Evolutionary conservation across 208 protist genomes (phyloP).

Genomic region (Acanthamoeba triangularis): DNA sequence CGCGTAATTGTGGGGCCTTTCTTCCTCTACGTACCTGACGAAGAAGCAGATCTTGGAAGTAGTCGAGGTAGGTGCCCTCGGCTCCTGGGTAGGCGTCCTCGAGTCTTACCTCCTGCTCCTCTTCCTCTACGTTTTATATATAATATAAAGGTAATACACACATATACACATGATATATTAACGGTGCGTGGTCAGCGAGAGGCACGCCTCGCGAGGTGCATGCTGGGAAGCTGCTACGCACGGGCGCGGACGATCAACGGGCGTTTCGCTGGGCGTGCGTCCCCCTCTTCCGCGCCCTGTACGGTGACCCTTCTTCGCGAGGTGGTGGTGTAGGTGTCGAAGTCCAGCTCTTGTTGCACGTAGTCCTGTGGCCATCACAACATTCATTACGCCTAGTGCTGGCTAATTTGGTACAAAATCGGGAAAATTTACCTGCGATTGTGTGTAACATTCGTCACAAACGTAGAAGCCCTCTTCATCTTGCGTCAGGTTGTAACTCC

Average conservation of each 20-base stretch:
- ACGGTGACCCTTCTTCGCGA: neutral
- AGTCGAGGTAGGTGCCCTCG: constrained; percentile 11
- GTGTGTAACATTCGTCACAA: constrained; percentile 10
- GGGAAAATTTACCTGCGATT: constrained; percentile 46
- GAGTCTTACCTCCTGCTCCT: neutral
- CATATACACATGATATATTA: neutral
- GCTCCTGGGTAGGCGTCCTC: neutral
- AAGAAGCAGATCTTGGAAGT: constrained; percentile 30
- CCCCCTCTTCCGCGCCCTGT: neutral
- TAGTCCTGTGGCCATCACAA: neutral
- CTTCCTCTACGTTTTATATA: neutral
- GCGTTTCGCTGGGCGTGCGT: neutral
- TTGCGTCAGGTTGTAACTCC: neutral
- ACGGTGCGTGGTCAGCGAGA: no score
- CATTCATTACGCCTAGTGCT: neutral
- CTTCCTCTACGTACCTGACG: neutral
- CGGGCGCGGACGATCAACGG: no score
- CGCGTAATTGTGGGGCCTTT: no score
- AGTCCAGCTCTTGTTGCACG: neutral
- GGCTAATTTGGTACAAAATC: neutral
- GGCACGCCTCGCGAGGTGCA: no score
- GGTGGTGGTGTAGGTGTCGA: neutral
- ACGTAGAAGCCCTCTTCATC: neutral
- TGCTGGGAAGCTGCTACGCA: no score
- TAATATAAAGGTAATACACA: no score